Percentiles rank a stretch among this genome's conserved stretches.
Conservation (phyloP, 2,329 filamentous ascomycete genomes). For the Xenosphaeropsis pyriputrescens region DNA sequence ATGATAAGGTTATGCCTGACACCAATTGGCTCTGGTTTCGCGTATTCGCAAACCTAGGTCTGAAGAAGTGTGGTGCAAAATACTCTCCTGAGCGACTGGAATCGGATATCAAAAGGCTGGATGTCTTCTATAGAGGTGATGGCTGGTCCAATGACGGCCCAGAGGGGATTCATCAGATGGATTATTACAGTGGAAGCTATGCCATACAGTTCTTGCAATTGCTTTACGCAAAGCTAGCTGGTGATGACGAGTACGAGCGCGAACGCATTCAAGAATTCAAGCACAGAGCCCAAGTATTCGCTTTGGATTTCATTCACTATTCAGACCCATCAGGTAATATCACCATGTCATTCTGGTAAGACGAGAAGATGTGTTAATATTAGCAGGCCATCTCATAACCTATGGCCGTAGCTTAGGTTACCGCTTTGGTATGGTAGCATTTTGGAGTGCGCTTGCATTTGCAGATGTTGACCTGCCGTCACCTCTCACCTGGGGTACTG, state of each 20-base stretch:
- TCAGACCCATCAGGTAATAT: conserved; percentile 48
- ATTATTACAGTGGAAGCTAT: conserved; percentile 73
- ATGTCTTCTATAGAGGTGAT: conserved; percentile 69
- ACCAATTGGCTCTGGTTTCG: conserved; percentile 69
- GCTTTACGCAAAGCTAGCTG: conserved; percentile 59
- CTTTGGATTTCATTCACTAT: conserved; percentile 61
- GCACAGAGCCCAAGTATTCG: conserved; percentile 48
- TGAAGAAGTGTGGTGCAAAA: conserved; percentile 59
- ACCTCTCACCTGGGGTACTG: conserved; percentile 63
- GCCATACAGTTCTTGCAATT: conserved; percentile 72
- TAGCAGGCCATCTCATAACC: conserved; percentile 46
- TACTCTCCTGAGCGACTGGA: conserved; percentile 58
- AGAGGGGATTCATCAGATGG: conserved; percentile 67
- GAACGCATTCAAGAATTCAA: conserved; percentile 54
- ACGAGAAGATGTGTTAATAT: conserved; percentile 1
- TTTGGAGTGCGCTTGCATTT: conserved; percentile 68
- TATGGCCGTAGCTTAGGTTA: conserved; percentile 70
- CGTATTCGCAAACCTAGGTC: conserved; percentile 67
- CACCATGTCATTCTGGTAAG: background rate
- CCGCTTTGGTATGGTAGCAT: conserved; percentile 74
- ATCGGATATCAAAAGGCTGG: conserved; percentile 61
- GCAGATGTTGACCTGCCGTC: conserved; percentile 58
- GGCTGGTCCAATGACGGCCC: conserved; percentile 78
- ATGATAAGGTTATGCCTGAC: conserved; percentile 64
- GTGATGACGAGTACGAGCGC: conserved; percentile 41